These are phyloP conservation scores for Phaeosphaeriaceae sp. DNA, from an alignment of 2,329 filamentous ascomycete genomes.

Conservation along the genomic window DNA sequence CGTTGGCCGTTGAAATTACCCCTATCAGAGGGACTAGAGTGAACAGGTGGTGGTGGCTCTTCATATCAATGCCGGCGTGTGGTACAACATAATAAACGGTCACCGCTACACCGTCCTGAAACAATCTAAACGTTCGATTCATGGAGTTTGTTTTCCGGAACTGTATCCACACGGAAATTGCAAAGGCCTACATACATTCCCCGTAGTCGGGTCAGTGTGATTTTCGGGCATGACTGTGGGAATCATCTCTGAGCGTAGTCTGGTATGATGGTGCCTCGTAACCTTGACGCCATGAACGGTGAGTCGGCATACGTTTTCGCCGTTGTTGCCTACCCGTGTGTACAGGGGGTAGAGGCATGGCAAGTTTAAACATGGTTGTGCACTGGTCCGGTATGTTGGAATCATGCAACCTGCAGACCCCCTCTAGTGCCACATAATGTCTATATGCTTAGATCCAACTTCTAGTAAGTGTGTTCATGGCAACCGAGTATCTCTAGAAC, in stretches of 20 bases:
- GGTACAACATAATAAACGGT: conserved; percentile 9
- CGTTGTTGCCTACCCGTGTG: conserved; percentile 10
- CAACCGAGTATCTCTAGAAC: no score
- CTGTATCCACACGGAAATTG: conserved; percentile 6
- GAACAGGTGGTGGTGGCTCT: neutral
- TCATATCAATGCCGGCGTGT: conserved; percentile 14
- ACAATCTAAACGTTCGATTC: neutral
- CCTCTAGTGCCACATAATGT: no score
- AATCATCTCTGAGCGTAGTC: conserved; percentile 3
- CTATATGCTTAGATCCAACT: no score
- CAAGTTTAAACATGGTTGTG: no score
- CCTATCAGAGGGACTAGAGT: neutral
- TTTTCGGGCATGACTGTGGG: conserved; percentile 23
- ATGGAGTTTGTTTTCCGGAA: neutral
- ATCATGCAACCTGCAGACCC: neutral
- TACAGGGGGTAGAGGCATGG: conserved; percentile 1
- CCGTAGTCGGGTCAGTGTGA: conserved; percentile 15
- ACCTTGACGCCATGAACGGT: conserved; percentile 17
- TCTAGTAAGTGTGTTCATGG: no score
- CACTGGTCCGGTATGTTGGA: neutral
- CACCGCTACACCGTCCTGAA: neutral
- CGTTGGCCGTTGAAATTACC: neutral
- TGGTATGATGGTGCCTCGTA: conserved; percentile 8
- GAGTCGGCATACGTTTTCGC: conserved; percentile 21
- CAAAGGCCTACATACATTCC: conserved; percentile 24